Evolutionary conservation across 768 basidiomycete species (phyloP).

Genomic region (Boletus patriciae): DNA sequence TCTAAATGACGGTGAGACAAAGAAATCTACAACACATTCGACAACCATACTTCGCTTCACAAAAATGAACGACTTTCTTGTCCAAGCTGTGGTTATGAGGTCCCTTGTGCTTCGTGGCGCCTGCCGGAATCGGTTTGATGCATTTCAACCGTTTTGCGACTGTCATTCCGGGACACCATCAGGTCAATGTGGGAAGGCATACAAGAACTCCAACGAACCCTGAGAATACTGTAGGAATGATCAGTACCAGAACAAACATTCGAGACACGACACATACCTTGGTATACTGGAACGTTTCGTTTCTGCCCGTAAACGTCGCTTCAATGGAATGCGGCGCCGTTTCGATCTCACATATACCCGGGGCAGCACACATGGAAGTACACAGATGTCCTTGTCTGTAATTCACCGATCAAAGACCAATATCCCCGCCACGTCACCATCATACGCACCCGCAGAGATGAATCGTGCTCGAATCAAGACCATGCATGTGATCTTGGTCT

Average conservation of each 20-base stretch:
- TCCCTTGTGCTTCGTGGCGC: conserved; percentile 44
- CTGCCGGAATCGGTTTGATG: conserved; percentile 45
- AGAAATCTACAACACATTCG: not conserved
- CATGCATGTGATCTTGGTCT: conserved; percentile 52
- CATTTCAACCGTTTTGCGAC: conserved; percentile 54
- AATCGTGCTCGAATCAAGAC: conserved; percentile 36
- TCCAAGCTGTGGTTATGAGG: conserved; percentile 49
- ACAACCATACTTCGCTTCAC: conserved; percentile 43
- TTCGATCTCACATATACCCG: conserved; percentile 61
- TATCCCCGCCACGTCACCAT: not conserved
- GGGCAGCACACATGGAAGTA: conserved; percentile 38
- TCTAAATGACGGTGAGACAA: conserved; percentile 25
- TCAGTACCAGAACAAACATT: not conserved
- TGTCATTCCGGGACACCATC: conserved; percentile 15
- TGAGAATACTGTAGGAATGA: conserved; percentile 54
- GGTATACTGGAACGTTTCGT: conserved; percentile 64
- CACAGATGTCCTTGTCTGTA: conserved; percentile 56
- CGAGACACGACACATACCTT: conserved; percentile 41
- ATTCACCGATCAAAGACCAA: not conserved
- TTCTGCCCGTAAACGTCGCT: conserved; percentile 58
- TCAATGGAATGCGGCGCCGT: conserved; percentile 59
- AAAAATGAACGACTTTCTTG: conserved; percentile 50
- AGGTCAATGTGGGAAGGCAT: not conserved
- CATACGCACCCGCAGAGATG: conserved; percentile 60
- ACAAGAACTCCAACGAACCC: conserved; percentile 33